A percentile compares a stretch with the other conserved stretches of the same genome.
Conservation (phyloP, 805 yeast species). For the Limtongia smithiae region DNA sequence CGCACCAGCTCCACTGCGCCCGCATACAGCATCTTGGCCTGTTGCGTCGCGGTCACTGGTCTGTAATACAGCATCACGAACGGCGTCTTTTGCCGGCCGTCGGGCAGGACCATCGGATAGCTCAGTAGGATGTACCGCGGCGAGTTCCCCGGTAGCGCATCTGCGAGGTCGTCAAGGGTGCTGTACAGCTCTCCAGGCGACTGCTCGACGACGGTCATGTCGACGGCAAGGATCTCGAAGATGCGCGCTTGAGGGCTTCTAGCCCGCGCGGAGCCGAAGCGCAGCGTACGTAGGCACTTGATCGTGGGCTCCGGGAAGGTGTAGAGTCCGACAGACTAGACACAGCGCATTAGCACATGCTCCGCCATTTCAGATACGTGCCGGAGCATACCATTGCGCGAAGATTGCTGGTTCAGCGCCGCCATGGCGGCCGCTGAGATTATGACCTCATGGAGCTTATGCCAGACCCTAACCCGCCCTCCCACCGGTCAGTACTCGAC, state of each 20-base stretch:
- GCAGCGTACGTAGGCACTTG: conserved; percentile 24
- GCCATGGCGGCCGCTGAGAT: too few species aligned
- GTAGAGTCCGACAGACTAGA: conserved; percentile 16
- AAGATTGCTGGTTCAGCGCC: too few species aligned
- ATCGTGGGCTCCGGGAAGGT: conserved; percentile 19
- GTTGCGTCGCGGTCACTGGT: conserved; percentile 82
- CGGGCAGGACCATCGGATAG: conserved; percentile 64
- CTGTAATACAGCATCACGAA: conserved; percentile 80
- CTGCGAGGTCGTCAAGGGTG: conserved; percentile 60
- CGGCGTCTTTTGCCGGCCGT: conserved; percentile 73
- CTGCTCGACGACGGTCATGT: conserved; percentile 13
- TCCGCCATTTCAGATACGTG: too few species aligned
- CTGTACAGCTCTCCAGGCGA: conserved; percentile 16
- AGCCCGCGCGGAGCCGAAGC: conserved; percentile 25
- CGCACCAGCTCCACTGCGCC: conserved; percentile 81
- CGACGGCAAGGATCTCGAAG: conserved; percentile 17
- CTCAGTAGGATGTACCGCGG: conserved; percentile 76
- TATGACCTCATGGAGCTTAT: too few species aligned
- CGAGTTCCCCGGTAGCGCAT: conserved; percentile 74
- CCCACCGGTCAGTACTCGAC: too few species aligned
- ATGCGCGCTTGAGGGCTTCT: conserved; percentile 19
- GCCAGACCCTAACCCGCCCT: too few species aligned
- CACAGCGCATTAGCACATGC: too few species aligned
- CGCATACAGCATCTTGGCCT: conserved; percentile 81
- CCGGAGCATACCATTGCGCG: too few species aligned